Evolutionary conservation across 129 eudicot genomes (phyloP).

Genomic region (Erigeron canadensis): DNA sequence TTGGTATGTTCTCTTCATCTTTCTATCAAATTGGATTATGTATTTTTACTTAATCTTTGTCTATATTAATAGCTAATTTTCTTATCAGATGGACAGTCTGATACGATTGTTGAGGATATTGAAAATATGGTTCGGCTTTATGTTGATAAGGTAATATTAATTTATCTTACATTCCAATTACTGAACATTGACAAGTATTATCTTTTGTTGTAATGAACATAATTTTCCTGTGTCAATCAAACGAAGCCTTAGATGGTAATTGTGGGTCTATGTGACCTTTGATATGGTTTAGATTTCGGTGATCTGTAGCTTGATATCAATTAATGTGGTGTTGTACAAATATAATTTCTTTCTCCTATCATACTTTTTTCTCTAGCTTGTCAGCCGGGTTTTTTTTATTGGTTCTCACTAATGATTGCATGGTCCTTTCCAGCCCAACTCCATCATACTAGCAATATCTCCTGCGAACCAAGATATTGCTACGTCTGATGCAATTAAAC

Average conservation of each 20-base stretch:
- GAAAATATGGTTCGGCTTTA: constrained; percentile 65
- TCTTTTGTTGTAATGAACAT: not conserved
- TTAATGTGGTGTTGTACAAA: too few species aligned
- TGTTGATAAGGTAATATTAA: constrained; percentile 55
- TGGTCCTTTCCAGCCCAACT: constrained; percentile 54
- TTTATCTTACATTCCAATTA: not conserved
- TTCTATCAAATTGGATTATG: not conserved
- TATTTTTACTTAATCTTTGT: constrained; percentile 1
- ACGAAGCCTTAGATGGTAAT: too few species aligned
- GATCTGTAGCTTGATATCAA: too few species aligned
- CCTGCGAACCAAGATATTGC: constrained; percentile 82
- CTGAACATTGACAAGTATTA: constrained; percentile 3
- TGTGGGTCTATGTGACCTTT: too few species aligned
- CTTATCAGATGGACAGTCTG: constrained; percentile 72
- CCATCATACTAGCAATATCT: constrained; percentile 64
- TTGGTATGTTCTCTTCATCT: constrained; percentile 45
- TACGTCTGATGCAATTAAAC: constrained; percentile 69
- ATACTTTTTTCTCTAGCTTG: not conserved
- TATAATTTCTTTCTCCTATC: not conserved
- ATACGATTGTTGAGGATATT: constrained; percentile 57
- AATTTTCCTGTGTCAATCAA: too few species aligned
- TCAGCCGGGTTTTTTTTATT: too few species aligned
- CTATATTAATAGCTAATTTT: constrained; percentile 7
- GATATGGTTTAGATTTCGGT: too few species aligned
- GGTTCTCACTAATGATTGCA: not conserved